A percentile compares a stretch with the other conserved stretches of the same genome.
Evolutionary conservation across 495 filamentous ascomycete species (phyloP).

Genomic region (Penicillium steckii): DNA sequence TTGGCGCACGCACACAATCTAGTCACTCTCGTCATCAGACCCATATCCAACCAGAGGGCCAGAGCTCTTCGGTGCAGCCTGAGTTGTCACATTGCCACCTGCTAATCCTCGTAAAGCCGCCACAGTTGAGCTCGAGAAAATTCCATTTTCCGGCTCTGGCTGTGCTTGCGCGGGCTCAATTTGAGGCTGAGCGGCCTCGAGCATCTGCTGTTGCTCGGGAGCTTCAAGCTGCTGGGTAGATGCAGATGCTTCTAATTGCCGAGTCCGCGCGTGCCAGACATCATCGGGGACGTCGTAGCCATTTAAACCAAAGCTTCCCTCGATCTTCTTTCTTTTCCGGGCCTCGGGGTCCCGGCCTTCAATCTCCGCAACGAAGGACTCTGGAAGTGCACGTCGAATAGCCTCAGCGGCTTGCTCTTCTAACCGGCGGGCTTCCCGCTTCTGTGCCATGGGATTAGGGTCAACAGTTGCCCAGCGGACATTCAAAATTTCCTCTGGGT

Average conservation of each 20-base stretch:
- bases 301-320: conserved; percentile 82
- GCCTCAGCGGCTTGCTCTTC: conserved; percentile 99
- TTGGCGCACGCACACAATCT: conserved; percentile 8
- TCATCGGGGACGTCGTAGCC: conserved; percentile 96
- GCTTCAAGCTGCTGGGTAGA: conserved; percentile 40
- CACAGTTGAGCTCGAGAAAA: conserved; percentile 78
- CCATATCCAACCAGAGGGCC: conserved; percentile 87
- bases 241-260: conserved; percentile 45
- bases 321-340: conserved; percentile 82
- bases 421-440: conserved; percentile 81
- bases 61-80: conserved; percentile 29
- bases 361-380: conserved; percentile 87
- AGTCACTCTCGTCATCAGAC: conserved; percentile 81
- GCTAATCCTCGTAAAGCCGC: conserved; percentile 61
- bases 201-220: conserved; percentile 40
- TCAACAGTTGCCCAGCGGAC: conserved; percentile 97
- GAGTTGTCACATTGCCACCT: conserved; percentile 38
- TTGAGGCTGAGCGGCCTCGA: conserved; percentile 35
- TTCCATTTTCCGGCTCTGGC: conserved; percentile 54
- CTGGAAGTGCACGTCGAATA: conserved; percentile 85
- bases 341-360: conserved; percentile 88
- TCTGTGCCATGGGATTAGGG: conserved; percentile 93
- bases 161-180: conserved; percentile 21
- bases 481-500: conserved; percentile 74
- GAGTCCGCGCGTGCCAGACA: conserved; percentile 78